Percentiles rank a stretch among this genome's conserved stretches.
Conservation (phyloP, 2,329 filamentous ascomycete genomes). For the Fusarium miscanthi region DNA sequence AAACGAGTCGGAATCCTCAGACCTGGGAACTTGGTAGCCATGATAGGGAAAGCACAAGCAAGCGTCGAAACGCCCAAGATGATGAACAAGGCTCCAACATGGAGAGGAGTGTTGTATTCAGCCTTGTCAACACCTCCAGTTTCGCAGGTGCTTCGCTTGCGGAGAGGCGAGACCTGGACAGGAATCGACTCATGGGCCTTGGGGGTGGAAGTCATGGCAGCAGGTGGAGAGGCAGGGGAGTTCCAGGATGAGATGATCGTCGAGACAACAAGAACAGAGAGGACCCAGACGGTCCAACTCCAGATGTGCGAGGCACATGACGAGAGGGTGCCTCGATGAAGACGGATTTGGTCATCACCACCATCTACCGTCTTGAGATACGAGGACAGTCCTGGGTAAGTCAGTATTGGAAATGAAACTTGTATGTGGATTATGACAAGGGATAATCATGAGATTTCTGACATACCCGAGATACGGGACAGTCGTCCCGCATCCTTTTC, state of each 20-base stretch:
- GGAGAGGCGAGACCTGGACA: slow-evolving; percentile 26
- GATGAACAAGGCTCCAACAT: slow-evolving; percentile 67
- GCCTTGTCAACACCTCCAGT: slow-evolving; percentile 46
- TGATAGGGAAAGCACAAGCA: slow-evolving; percentile 64
- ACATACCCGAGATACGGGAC: slow-evolving; percentile 45
- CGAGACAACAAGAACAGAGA: slow-evolving; percentile 55
- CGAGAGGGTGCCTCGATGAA: slow-evolving; percentile 46
- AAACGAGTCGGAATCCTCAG: slow-evolving; percentile 65
- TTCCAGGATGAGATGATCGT: slow-evolving; percentile 45
- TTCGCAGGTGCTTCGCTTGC: slow-evolving; percentile 47
- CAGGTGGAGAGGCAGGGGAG: slow-evolving; percentile 13
- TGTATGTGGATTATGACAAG: background rate
- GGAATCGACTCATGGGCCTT: slow-evolving; percentile 20
- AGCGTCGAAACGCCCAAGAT: slow-evolving; percentile 60
- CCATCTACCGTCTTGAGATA: slow-evolving; percentile 49
- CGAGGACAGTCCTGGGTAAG: slow-evolving; percentile 45
- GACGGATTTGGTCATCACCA: slow-evolving; percentile 55
- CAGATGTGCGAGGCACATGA: slow-evolving; percentile 49
- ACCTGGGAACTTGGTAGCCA: slow-evolving; percentile 62
- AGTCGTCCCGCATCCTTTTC: slow-evolving; percentile 47
- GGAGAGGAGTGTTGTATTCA: slow-evolving; percentile 66
- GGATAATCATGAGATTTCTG: slow-evolving; percentile 2
- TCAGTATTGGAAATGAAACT: background rate
- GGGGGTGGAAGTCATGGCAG: background rate
- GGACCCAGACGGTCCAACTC: slow-evolving; percentile 56